Conservation (phyloP, 805 yeast genomes). For the Candida koratica region DNA sequence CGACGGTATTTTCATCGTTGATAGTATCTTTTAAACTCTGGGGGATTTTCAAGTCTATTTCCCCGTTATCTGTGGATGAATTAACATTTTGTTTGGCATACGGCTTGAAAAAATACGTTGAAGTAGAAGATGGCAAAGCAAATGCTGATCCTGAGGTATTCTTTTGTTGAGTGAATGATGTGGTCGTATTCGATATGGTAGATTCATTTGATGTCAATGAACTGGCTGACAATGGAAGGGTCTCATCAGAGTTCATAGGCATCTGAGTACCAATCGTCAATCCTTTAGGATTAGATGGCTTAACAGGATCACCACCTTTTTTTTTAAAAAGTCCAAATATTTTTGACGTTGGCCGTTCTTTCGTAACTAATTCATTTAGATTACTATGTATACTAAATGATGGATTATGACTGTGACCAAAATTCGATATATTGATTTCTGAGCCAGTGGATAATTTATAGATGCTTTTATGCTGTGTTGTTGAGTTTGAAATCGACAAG, state of each 20-base stretch:
- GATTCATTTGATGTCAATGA: conserved; percentile 16
- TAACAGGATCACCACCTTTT: conserved; percentile 1
- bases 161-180: conserved; percentile 14
- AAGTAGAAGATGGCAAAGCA: conserved; percentile 44
- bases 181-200: conserved; percentile 9
- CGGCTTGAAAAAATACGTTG: conserved; percentile 38
- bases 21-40: conserved; percentile 33
- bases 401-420: conserved; percentile 38
- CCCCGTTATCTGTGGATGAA: conserved; percentile 5
- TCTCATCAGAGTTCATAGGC: conserved; percentile 13
- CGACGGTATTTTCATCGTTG: conserved; percentile 36
- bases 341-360: conserved; percentile 25
- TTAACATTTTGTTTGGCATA: conserved; percentile 15
- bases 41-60: conserved; percentile 28
- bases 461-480: conserved; percentile 4
- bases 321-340: conserved; percentile 35
- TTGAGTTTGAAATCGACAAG: not conserved
- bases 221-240: conserved; percentile 15
- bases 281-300: conserved; percentile 11
- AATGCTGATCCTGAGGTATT: conserved; percentile 27
- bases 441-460: conserved; percentile 29
- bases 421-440: conserved; percentile 36
- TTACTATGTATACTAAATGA: conserved; percentile 23
- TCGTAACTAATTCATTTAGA: conserved; percentile 9
- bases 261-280: conserved; percentile 14